These are phyloP conservation scores for Exophiala alcalophila DNA, from an alignment of 2,329 filamentous ascomycete species.

Conservation along the genomic window DNA sequence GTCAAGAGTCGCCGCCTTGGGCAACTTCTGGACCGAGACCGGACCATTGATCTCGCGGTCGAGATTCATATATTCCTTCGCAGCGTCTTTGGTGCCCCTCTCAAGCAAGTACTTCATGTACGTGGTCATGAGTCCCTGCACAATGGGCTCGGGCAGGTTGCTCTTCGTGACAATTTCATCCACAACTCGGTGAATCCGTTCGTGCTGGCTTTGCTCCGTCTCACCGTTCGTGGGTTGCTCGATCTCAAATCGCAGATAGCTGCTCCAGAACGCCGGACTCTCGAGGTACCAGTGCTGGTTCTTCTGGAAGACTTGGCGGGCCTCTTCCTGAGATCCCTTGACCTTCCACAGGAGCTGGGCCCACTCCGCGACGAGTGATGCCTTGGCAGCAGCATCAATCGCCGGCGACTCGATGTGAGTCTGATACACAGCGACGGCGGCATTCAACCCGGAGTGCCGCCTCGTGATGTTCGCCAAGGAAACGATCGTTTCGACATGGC, in stretches of 20 bases:
- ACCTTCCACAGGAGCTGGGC: slow-evolving; percentile 82
- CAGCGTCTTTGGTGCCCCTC: slow-evolving; percentile 74
- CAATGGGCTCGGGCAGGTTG: slow-evolving; percentile 62
- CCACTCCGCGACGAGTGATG: slow-evolving; percentile 84
- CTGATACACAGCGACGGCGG: slow-evolving; percentile 80
- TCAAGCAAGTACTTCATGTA: slow-evolving; percentile 86
- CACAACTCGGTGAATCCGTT: slow-evolving; percentile 77
- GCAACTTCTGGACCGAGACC: slow-evolving; percentile 37
- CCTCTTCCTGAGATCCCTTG: slow-evolving; percentile 75
- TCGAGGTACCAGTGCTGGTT: slow-evolving; percentile 82
- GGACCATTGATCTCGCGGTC: slow-evolving; percentile 82
- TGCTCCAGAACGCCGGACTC: slow-evolving; percentile 84
- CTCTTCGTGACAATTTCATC: slow-evolving; percentile 70
- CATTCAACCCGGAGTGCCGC: slow-evolving; percentile 77
- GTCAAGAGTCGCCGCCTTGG: slow-evolving; percentile 17
- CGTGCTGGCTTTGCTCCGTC: slow-evolving; percentile 62
- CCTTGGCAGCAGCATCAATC: slow-evolving; percentile 76
- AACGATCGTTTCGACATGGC: slow-evolving; percentile 81
- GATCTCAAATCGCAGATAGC: slow-evolving; percentile 84
- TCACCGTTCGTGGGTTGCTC: slow-evolving; percentile 70
- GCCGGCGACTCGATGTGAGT: slow-evolving; percentile 70
- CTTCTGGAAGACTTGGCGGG: slow-evolving; percentile 76
- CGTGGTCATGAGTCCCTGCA: slow-evolving; percentile 70
- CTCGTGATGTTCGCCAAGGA: slow-evolving; percentile 84
- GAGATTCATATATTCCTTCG: slow-evolving; percentile 78